Conservation (phyloP, 2,329 filamentous ascomycete genomes). For the Chalaropsis ovoidea region DNA sequence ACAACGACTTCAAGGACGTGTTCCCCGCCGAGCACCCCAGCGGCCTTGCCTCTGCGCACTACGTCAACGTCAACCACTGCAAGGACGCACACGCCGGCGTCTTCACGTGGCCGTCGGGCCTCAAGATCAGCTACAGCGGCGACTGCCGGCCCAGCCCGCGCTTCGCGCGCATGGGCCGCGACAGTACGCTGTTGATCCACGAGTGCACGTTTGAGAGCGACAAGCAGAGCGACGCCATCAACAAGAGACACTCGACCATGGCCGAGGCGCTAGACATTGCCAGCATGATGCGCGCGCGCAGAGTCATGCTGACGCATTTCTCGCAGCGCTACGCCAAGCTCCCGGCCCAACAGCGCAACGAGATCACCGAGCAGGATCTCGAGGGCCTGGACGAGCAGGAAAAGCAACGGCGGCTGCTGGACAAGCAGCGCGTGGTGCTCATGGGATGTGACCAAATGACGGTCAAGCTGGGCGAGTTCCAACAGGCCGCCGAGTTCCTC, state of each 20-base stretch:
- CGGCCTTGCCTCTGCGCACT: conserved; percentile 57
- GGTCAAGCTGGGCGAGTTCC: conserved; percentile 60
- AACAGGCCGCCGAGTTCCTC: conserved; percentile 52
- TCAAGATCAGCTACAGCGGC: conserved; percentile 87
- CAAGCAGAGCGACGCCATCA: conserved; percentile 61
- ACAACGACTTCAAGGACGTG: conserved; percentile 30
- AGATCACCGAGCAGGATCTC: conserved; percentile 37
- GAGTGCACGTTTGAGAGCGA: conserved; percentile 95
- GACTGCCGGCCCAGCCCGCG: conserved; percentile 70
- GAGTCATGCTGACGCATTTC: conserved; percentile 86
- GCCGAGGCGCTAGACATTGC: conserved; percentile 74
- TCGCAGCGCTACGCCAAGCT: conserved; percentile 83
- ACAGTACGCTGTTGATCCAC: conserved; percentile 77
- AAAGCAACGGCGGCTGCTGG: conserved; percentile 33
- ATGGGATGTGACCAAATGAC: conserved; percentile 74
- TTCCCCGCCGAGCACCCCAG: conserved; percentile 39
- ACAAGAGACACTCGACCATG: conserved; percentile 86
- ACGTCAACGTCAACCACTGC: conserved; percentile 67
- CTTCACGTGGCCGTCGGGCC: conserved; percentile 65
- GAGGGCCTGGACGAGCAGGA: conserved; percentile 29
- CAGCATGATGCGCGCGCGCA: conserved; percentile 63
- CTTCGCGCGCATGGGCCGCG: conserved; percentile 62
- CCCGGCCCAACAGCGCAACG: conserved; percentile 41
- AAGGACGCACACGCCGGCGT: conserved; percentile 64
- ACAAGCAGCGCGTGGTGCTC: conserved; percentile 49